These are phyloP conservation scores for Tylopilus sp. DNA, from an alignment of 1,284 basidiomycete species.

Conservation along the genomic window DNA sequence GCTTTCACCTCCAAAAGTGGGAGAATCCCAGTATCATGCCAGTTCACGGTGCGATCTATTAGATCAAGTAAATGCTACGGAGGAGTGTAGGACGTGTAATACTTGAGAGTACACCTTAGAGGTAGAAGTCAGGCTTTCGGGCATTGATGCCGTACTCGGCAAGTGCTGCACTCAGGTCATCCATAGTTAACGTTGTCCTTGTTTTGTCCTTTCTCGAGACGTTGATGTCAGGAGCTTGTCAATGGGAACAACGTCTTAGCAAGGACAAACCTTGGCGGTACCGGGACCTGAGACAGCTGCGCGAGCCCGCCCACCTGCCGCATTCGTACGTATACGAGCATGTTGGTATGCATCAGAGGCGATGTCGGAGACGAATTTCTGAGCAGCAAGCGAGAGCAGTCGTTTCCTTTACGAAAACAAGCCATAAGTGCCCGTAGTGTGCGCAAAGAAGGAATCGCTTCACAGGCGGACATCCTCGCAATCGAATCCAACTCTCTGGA, in stretches of 20 bases:
- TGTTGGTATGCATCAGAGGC: slow-evolving; percentile 97
- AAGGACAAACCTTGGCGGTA: slow-evolving; percentile 62
- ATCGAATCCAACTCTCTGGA: slow-evolving; percentile 95
- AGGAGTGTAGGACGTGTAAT: background rate
- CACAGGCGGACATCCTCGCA: slow-evolving; percentile 92
- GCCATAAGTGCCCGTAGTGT: slow-evolving; percentile 10
- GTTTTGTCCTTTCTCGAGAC: slow-evolving; percentile 92
- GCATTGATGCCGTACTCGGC: slow-evolving; percentile 94
- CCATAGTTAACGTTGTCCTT: slow-evolving; percentile 97
- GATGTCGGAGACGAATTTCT: slow-evolving; percentile 98
- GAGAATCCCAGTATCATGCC: too few relatives aligned
- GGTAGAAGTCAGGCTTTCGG: slow-evolving; percentile 90
- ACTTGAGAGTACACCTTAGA: slow-evolving; percentile 50
- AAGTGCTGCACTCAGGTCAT: slow-evolving; percentile 91
- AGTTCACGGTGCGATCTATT: background rate
- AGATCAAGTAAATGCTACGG: slow-evolving; percentile 2
- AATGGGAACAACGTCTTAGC: background rate
- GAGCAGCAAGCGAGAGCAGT: slow-evolving; percentile 91
- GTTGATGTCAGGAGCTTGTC: slow-evolving; percentile 3
- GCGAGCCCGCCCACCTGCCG: slow-evolving; percentile 70
- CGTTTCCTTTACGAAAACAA: slow-evolving; percentile 71
- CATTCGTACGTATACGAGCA: slow-evolving; percentile 90
- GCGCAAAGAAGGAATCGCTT: slow-evolving; percentile 36
- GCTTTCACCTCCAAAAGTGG: too few relatives aligned
- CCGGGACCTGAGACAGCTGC: slow-evolving; percentile 61